These are phyloP conservation scores for Saccharomyces paradoxus DNA, from an alignment of 805 yeast genomes.

Conservation along the genomic window DNA sequence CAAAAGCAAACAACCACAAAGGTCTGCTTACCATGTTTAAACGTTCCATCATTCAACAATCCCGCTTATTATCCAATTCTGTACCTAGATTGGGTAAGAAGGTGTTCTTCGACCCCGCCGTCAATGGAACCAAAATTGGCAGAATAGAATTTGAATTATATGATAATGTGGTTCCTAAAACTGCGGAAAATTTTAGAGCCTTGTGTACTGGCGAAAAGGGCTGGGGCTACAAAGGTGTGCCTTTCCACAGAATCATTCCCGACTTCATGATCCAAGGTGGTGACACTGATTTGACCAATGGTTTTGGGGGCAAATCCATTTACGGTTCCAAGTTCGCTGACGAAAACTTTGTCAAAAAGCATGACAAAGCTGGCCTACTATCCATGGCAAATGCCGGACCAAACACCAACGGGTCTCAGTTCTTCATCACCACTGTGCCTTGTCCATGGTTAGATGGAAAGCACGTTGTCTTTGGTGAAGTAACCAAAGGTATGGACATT, in stretches of 20 bases:
- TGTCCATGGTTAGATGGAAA: constrained; percentile 74
- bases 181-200: constrained; percentile 75
- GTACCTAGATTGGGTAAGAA: constrained; percentile 41
- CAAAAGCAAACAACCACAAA: not conserved
- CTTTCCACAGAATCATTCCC: constrained; percentile 92
- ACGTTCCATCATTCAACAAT: constrained; percentile 15
- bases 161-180: constrained; percentile 54
- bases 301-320: constrained; percentile 88
- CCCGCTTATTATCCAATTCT: constrained; percentile 46
- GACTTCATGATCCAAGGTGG: constrained; percentile 96
- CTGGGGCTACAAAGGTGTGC: constrained; percentile 73
- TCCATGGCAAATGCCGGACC: constrained; percentile 94
- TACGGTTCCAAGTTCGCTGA: constrained; percentile 59
- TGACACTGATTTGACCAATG: constrained; percentile 78
- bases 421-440: constrained; percentile 75
- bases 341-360: constrained; percentile 61
- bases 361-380: constrained; percentile 71
- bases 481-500: constrained; percentile 52
- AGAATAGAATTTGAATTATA: constrained; percentile 31
- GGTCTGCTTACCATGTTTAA: constrained; percentile 12
- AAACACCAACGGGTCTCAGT: constrained; percentile 87
- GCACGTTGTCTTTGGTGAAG: constrained; percentile 76
- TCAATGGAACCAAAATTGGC: constrained; percentile 40
- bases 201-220: constrained; percentile 85
- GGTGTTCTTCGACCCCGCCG: constrained; percentile 50